These are phyloP conservation scores for Kalanchoe fedtschenkoi DNA, from an alignment of 164 flowering plant species.

Conservation along the genomic window DNA sequence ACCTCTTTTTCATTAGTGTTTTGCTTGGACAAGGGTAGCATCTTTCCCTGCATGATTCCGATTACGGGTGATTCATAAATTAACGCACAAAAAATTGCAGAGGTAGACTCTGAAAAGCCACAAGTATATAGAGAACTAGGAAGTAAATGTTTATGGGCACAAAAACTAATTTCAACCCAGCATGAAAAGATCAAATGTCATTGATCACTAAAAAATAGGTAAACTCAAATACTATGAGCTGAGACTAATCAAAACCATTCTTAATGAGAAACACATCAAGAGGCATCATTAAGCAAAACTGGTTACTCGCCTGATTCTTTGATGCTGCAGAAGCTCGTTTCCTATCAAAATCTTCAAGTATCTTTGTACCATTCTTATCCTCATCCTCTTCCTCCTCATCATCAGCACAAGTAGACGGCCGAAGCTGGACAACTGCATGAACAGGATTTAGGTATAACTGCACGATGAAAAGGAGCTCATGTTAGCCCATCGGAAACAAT, in stretches of 20 bases:
- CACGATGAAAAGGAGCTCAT: conserved; percentile 24
- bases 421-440: conserved; percentile 83
- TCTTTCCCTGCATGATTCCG: conserved; percentile 35
- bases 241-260: not conserved
- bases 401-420: conserved; percentile 58
- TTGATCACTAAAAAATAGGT: not conserved
- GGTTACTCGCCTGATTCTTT: conserved; percentile 32
- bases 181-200: not conserved
- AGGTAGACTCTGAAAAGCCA: not conserved
- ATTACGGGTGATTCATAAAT: too few relatives aligned
- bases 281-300: not conserved
- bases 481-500: not conserved
- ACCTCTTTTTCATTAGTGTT: conserved; percentile 26
- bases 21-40: conserved; percentile 5
- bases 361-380: conserved; percentile 8
- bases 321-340: conserved; percentile 25
- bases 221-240: not conserved
- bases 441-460: conserved; percentile 84
- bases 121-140: not conserved
- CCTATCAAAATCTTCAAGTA: conserved; percentile 19
- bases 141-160: not conserved
- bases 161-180: not conserved
- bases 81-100: too few relatives aligned
- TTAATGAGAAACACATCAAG: too few relatives aligned
- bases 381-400: conserved; percentile 23